Percentiles rank a stretch among this genome's conserved stretches.
Evolutionary conservation across 1,139 yeast species (phyloP).

Genomic region (Suhomyces wounanorum): DNA sequence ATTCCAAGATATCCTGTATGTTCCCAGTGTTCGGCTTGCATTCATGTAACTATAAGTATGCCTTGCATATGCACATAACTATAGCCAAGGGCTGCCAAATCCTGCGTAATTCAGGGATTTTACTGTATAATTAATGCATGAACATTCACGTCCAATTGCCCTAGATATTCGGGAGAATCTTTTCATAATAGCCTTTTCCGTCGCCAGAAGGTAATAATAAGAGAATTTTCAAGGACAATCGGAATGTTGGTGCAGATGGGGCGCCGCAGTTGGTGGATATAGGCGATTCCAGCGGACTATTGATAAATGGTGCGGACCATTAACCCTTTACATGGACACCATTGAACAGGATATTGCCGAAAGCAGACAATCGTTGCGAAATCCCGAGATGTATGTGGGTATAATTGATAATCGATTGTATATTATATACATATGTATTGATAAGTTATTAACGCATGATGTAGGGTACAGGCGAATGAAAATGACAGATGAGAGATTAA

Average conservation of each 20-base stretch:
- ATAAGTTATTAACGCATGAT: neutral
- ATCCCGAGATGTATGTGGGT: neutral
- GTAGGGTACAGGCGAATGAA: neutral
- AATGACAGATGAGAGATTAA: conserved; percentile 1
- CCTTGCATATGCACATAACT: neutral
- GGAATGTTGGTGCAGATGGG: neutral
- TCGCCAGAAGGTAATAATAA: neutral
- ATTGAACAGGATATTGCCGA: neutral
- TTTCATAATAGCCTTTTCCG: neutral
- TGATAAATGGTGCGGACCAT: neutral
- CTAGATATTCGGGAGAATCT: neutral
- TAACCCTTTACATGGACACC: neutral
- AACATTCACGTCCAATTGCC: neutral
- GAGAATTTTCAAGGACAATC: neutral
- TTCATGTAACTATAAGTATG: neutral
- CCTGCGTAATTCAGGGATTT: neutral
- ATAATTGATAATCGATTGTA: conserved; percentile 3
- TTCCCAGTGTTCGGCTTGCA: neutral
- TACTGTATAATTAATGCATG: neutral
- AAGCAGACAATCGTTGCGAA: neutral
- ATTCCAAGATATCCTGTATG: neutral
- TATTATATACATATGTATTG: conserved; percentile 10
- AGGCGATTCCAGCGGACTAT: neutral
- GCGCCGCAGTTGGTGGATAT: neutral
- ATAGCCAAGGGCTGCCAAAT: neutral